Base-by-base conservation (phyloP, 306 rosid species). In the Hippophae tibetana region DNA sequence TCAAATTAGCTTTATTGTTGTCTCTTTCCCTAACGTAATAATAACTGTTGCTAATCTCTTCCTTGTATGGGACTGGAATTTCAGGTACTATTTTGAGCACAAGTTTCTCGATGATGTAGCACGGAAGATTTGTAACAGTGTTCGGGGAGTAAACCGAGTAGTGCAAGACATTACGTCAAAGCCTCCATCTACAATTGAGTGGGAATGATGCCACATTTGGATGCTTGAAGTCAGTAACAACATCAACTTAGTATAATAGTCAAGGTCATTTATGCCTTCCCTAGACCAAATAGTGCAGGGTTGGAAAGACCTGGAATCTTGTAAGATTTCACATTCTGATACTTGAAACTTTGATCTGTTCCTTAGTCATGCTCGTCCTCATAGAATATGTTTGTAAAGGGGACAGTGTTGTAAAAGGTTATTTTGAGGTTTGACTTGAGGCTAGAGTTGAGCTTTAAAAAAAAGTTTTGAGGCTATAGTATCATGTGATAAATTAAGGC, bases 131-230 rank as follows among this genome's bases (percentile, higher is more conserved):
- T 92, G 98, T 68, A 87, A 88, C 47, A 79, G 83, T 46, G 90
- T 92, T 51, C 88, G 93, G 4, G 98, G 95, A 9, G 93, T 92
- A 57, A 92, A 92, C 76, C 81, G 95, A 13, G 95, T 92, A 45
- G 87, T 82, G 61, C 90, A 76, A 61, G 96, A 92, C 76, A 85
- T 92, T 62, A 92, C 96, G 0, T 92, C 96, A n/a, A 92, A 92
- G 85, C 98, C 96, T 23, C 98, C 98, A 13, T 85, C 98, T 31
- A 92, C 98, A 40, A 92, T 92, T 59, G 98, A 92, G 69, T 92
- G 96, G 96, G 98, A 92, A 78, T 90, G 66, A 76, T 26, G 41
- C 46, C 56, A 40, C 1, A 9, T 52, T 42, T 10, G 2, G 13
- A 41, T 43, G 38, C 25, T 68, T n/a, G 45, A 64, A 65, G 62